These are phyloP conservation scores for Gracilaria gracilis DNA, from an alignment of 23 red algal species.

Conservation along the genomic window DNA sequence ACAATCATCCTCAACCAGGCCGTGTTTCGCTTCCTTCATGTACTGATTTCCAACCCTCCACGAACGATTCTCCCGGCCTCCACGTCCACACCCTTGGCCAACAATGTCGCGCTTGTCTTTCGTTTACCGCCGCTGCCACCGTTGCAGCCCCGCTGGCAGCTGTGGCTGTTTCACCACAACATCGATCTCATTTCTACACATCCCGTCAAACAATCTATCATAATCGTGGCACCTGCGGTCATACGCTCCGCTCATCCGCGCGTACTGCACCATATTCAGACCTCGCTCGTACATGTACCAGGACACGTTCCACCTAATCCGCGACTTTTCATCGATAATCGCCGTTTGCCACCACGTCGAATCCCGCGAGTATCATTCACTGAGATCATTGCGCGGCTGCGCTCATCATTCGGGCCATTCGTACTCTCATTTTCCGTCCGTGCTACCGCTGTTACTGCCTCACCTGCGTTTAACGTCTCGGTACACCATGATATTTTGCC, in stretches of 20 bases:
- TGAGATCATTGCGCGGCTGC: slow-evolving; percentile 22
- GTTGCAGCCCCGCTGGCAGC: not conserved
- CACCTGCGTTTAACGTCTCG: not conserved
- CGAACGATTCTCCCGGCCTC: not conserved
- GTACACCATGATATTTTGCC: not conserved
- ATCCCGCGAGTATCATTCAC: not conserved
- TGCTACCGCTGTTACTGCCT: not conserved
- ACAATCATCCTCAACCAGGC: not conserved
- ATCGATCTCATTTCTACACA: too few relatives aligned
- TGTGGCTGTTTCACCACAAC: not conserved
- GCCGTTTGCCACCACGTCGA: not conserved
- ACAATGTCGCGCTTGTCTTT: not conserved
- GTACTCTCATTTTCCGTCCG: not conserved
- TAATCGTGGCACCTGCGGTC: not conserved
- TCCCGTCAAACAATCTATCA: not conserved
- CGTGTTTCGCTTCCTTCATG: not conserved
- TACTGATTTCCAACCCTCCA: not conserved
- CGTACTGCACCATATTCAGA: not conserved
- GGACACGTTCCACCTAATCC: slow-evolving; percentile 16
- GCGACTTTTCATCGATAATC: not conserved
- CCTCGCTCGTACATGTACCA: not conserved
- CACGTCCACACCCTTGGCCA: not conserved
- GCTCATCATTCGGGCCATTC: not conserved
- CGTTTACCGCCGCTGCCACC: not conserved
- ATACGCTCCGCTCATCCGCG: not conserved